Evolutionary conservation across 108 stramenopile species (phyloP).

Genomic region (Nitzschia inconspicua): DNA sequence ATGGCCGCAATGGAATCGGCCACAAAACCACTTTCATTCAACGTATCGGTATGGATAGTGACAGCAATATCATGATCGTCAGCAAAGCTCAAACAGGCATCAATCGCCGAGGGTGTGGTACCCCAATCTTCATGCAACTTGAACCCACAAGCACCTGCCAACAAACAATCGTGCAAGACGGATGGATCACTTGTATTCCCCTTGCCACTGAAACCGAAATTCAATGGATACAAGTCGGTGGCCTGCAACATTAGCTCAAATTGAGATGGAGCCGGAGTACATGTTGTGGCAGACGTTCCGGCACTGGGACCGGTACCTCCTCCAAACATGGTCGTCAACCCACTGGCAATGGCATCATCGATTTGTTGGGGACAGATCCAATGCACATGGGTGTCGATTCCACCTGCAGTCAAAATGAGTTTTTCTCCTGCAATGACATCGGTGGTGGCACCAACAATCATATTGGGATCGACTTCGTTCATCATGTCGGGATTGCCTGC

Average conservation of each 20-base stretch:
- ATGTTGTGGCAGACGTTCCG: slow-evolving; percentile 95
- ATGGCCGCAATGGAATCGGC: slow-evolving; percentile 92
- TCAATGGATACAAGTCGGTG: slow-evolving; percentile 87
- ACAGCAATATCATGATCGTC: slow-evolving; percentile 90
- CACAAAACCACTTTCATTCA: slow-evolving; percentile 95
- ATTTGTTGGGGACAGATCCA: slow-evolving; percentile 97
- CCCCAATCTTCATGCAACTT: slow-evolving; percentile 99
- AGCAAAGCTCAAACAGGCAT: slow-evolving; percentile 87
- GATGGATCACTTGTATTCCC: slow-evolving; percentile 86
- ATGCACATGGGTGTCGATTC: slow-evolving; percentile 96
- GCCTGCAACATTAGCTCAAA: slow-evolving; percentile 96
- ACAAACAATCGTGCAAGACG: slow-evolving; percentile 55
- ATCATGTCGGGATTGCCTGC: slow-evolving; percentile 98
- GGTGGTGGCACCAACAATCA: slow-evolving; percentile 91
- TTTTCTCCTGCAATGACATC: slow-evolving; percentile 98
- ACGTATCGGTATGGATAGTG: slow-evolving; percentile 98
- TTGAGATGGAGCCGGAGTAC: slow-evolving; percentile 91
- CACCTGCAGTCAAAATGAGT: slow-evolving; percentile 94
- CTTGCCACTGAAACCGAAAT: slow-evolving; percentile 97
- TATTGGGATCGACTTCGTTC: slow-evolving; percentile 77
- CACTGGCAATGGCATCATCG: slow-evolving; percentile 92
- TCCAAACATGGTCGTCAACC: slow-evolving; percentile 94
- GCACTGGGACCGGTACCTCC: slow-evolving; percentile 94
- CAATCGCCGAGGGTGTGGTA: slow-evolving; percentile 95
- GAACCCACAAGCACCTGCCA: slow-evolving; percentile 91